Evolutionary conservation across 1,139 yeast genomes (phyloP), one percentile per base, ranked within the genome.

Genomic region (Pneumocystis oryctolagi): DNA sequence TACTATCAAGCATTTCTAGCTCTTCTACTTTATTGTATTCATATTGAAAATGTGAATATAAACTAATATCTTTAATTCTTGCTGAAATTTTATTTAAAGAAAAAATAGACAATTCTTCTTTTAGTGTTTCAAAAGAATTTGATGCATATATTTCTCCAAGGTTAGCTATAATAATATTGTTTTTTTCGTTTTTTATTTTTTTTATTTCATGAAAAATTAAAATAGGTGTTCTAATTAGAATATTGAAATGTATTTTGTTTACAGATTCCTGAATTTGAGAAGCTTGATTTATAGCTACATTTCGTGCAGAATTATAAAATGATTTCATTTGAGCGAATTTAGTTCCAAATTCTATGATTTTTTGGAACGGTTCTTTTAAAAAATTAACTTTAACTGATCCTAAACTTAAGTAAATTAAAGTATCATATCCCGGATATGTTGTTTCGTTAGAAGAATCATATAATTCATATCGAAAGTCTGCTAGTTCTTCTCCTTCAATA

Each of bases 321-420:
- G 83, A 83, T 73, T 92, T 92, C 96, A 92, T 89, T 68, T 81
- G 81, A 65, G 84, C 85, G 71, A 94, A 87, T 69, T 87, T 87
- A 67, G 82, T 82, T 69, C 89, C 75, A 70, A 84, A 90, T 39
- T 80, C 78, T 58, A 86, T 72, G 12, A 92, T 80, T 67, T 84
- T 81, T 58, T 84, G 79, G 68, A 89, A 79, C 0, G 97, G 87
- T 66, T 84, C 86, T 70, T 90, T 96, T 30, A 89, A 83, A 70
- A 89, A 87, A 71, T 84, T 87, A 5, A 90, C 74, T 61, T 80
- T 81, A 68, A 89, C 76, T 0, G 96, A 83, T 0, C 95, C 95
- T 0, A 94, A 83, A 35, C 82, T 80, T 72, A 89, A 83, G 61
- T 80, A 83, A 25, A 89, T 72, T 18, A 78, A 74, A 0, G 95